Conservation (phyloP, 2,329 filamentous ascomycete species). For the Fusarium equiseti region DNA sequence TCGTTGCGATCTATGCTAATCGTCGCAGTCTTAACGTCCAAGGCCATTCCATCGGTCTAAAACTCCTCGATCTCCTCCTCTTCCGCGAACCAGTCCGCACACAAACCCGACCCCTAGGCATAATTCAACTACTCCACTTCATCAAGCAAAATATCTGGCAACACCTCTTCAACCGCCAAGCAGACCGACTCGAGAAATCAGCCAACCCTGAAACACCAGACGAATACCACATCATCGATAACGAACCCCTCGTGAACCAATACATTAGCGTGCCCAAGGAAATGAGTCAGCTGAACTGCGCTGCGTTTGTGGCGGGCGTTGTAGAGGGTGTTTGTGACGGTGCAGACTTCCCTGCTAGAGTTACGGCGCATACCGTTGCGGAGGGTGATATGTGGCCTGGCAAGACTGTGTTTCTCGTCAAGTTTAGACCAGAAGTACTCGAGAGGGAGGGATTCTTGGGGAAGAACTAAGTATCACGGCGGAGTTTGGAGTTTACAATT, state of each 20-base stretch:
- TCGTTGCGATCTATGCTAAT: not conserved
- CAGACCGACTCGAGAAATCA: conserved; percentile 92
- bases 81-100: conserved; percentile 80
- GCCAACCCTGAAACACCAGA: conserved; percentile 84
- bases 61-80: conserved; percentile 93
- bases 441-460: conserved; percentile 89
- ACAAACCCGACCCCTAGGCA: conserved; percentile 83
- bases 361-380: conserved; percentile 85
- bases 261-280: conserved; percentile 94
- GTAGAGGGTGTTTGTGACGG: conserved; percentile 97
- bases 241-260: conserved; percentile 94
- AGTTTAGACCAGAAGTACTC: conserved; percentile 90
- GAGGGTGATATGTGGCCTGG: conserved; percentile 92
- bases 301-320: conserved; percentile 93
- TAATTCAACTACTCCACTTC: conserved; percentile 92
- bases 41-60: conserved; percentile 93
- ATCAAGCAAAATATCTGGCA: conserved; percentile 94
- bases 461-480: conserved; percentile 57
- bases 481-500: conserved; percentile 33
- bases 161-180: conserved; percentile 89
- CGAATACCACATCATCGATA: conserved; percentile 99
- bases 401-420: conserved; percentile 94
- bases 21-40: conserved; percentile 80
- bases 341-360: conserved; percentile 86
- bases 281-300: conserved; percentile 96